Evolutionary conservation across 2,329 filamentous ascomycete genomes (phyloP).

Genomic region (Fusarium acutatum): DNA sequence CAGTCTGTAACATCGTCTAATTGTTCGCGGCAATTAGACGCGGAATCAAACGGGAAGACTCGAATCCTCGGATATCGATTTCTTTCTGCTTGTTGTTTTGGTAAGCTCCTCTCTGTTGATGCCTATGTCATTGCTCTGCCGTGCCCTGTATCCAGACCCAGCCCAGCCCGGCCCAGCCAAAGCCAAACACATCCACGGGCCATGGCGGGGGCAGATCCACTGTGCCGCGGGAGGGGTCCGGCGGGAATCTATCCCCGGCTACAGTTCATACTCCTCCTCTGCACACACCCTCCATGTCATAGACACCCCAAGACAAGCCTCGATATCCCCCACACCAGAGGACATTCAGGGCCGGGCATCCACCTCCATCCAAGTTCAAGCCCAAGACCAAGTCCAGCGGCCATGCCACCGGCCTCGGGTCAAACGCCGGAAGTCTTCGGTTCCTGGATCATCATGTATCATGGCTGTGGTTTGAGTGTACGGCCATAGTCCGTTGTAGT

Average conservation of each 20-base stretch:
- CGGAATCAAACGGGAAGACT: constrained; percentile 7
- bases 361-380: constrained; percentile 14
- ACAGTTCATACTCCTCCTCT: constrained; percentile 17
- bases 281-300: constrained; percentile 7
- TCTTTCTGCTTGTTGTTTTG: constrained; percentile 24
- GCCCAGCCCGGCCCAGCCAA: neutral
- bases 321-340: constrained; percentile 25
- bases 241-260: constrained; percentile 36
- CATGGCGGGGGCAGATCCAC: constrained; percentile 31
- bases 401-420: constrained; percentile 34
- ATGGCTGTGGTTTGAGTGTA: constrained; percentile 27
- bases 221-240: constrained; percentile 27
- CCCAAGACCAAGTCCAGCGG: neutral
- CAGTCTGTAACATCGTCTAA: constrained; percentile 6
- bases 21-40: constrained; percentile 20
- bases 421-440: constrained; percentile 41
- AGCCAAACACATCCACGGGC: neutral
- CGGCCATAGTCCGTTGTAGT: constrained; percentile 29
- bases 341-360: constrained; percentile 28
- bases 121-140: constrained; percentile 11
- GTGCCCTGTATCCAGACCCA: constrained; percentile 18
- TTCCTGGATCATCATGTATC: constrained; percentile 28
- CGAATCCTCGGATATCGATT: constrained; percentile 19
- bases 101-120: constrained; percentile 31
- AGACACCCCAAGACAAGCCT: constrained; percentile 19